These are phyloP conservation scores for Hypoxylon lienhwacheense DNA, from an alignment of 495 filamentous ascomycete genomes.

Conservation along the genomic window DNA sequence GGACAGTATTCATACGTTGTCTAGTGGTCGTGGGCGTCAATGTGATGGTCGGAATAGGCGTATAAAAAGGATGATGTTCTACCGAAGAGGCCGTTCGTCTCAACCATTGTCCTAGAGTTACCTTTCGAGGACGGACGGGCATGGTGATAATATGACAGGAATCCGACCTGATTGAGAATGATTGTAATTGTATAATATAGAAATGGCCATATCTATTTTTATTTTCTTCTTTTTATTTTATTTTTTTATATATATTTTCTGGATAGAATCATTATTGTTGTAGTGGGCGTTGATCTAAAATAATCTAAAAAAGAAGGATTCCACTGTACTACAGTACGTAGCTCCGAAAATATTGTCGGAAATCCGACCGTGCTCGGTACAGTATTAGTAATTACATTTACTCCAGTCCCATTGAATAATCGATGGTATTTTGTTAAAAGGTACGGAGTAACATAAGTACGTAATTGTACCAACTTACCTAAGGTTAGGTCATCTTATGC, in stretches of 20 bases:
- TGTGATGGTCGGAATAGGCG: too few relatives aligned
- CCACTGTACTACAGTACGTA: conserved; percentile 10
- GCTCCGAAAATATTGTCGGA: conserved; percentile 23
- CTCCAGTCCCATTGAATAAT: too few relatives aligned
- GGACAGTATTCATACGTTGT: conserved; percentile 52
- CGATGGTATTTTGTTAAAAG: too few relatives aligned
- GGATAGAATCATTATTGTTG: conserved; percentile 7
- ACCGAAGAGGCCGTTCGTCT: conserved; percentile 11
- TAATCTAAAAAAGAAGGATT: too few relatives aligned
- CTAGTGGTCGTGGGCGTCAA: not conserved
- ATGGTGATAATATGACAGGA: conserved; percentile 16
- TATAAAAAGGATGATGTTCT: not conserved
- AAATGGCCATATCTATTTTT: conserved; percentile 22
- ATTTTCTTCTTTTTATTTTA: not conserved
- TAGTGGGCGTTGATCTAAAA: too few relatives aligned
- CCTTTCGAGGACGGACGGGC: conserved; percentile 32
- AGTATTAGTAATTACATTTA: not conserved
- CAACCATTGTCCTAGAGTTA: conserved; percentile 23
- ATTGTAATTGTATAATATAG: not conserved
- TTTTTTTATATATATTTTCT: conserved; percentile 9
- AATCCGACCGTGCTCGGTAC: conserved; percentile 1
- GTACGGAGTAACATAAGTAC: too few relatives aligned
- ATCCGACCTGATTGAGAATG: conserved; percentile 11
- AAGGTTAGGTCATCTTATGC: too few relatives aligned
- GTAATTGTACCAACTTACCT: too few relatives aligned